Evolutionary conservation across 192 early-diverging fungal genomes (phyloP).

Genomic region (Backusella psychrophila): DNA sequence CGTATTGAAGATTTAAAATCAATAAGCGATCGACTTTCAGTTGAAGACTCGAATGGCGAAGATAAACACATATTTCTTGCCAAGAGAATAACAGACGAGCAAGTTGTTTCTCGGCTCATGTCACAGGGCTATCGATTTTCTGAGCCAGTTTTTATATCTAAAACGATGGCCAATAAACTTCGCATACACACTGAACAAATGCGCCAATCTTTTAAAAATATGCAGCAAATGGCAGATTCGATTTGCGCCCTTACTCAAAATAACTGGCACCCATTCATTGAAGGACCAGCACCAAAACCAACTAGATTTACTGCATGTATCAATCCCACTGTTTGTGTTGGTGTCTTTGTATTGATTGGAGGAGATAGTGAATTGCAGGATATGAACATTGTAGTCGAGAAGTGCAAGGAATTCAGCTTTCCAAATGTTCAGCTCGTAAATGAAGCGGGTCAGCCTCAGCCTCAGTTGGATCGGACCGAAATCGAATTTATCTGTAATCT

Average conservation of each 20-base stretch:
- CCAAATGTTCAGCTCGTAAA: slow-evolving; percentile 19
- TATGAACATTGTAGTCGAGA: slow-evolving; percentile 19
- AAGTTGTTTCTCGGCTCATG: slow-evolving; percentile 14
- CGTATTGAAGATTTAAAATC: not conserved
- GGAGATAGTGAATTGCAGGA: slow-evolving; percentile 1
- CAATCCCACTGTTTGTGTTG: slow-evolving; percentile 11
- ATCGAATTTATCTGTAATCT: not conserved
- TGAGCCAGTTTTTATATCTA: slow-evolving; percentile 31
- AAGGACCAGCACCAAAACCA: not conserved
- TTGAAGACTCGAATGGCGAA: slow-evolving; percentile 13
- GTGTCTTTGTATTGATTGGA: slow-evolving; percentile 23
- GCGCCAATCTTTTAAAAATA: slow-evolving; percentile 27
- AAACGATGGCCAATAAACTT: slow-evolving; percentile 31
- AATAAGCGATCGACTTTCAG: not conserved
- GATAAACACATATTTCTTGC: slow-evolving; percentile 37
- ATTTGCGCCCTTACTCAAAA: slow-evolving; percentile 2
- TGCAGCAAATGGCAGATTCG: slow-evolving; percentile 20
- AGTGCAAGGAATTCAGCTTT: slow-evolving; percentile 16
- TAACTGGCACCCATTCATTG: not conserved
- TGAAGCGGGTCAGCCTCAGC: not conserved
- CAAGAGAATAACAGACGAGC: slow-evolving; percentile 11
- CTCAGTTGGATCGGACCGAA: slow-evolving; percentile 1
- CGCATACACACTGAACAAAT: slow-evolving; percentile 26
- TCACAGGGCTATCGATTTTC: slow-evolving; percentile 37
- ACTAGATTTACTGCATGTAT: not conserved